Percentiles rank a stretch among this genome's conserved stretches.
Evolutionary conservation across 2,329 filamentous ascomycete species (phyloP).

Genomic region (Microdochium trichocladiopsis): DNA sequence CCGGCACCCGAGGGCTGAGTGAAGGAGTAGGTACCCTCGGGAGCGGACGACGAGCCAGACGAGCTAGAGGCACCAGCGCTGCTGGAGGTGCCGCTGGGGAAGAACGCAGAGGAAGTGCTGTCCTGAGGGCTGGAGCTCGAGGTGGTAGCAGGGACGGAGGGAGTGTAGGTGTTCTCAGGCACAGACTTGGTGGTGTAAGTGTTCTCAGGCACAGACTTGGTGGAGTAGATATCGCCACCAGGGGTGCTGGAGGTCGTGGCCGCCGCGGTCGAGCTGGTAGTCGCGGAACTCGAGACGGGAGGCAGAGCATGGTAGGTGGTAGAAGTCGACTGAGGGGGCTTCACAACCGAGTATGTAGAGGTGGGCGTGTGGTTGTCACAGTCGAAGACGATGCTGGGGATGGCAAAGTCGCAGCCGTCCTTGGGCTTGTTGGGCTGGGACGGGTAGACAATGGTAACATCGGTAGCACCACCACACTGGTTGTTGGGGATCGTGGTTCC

Average conservation of each 20-base stretch:
- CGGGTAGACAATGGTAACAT: conserved; percentile 65
- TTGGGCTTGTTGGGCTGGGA: conserved; percentile 49
- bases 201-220: conserved; percentile 6
- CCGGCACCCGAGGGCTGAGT: conserved; percentile 6
- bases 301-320: conserved; percentile 15
- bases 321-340: too few species aligned
- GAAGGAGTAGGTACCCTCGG: conserved; percentile 2
- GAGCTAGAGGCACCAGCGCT: conserved; percentile 4
- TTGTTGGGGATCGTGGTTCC: conserved; percentile 71
- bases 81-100: conserved; percentile 1
- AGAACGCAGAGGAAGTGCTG: not conserved
- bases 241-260: conserved; percentile 12
- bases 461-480: conserved; percentile 87
- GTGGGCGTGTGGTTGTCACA: conserved; percentile 41
- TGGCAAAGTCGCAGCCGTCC: conserved; percentile 60
- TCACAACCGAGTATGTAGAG: conserved; percentile 14
- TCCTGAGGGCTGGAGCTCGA: not conserved
- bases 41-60: not conserved
- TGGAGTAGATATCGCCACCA: conserved; percentile 9
- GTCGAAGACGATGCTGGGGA: conserved; percentile 71
- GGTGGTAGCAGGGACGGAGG: not conserved
- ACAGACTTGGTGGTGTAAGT: conserved; percentile 2
- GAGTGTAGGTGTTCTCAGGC: not conserved
- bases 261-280: conserved; percentile 7
- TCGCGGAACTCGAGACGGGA: conserved; percentile 8